Evolutionary conservation across 192 early-diverging fungal species (phyloP).

Genomic region (Backusella circina): DNA sequence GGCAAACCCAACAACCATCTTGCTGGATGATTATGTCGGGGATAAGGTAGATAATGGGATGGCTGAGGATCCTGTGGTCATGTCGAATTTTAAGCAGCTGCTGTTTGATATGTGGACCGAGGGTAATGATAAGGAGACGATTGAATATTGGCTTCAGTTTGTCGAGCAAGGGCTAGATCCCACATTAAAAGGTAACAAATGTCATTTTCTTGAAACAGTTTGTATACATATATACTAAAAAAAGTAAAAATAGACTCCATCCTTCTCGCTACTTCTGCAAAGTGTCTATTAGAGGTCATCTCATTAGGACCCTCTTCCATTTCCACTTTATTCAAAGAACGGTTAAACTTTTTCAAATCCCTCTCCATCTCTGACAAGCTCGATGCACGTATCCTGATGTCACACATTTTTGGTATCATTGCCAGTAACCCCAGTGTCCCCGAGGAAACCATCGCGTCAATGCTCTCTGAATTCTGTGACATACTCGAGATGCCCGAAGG

Average conservation of each 20-base stretch:
- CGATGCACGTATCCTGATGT: conserved; percentile 64
- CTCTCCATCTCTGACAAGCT: conserved; percentile 53
- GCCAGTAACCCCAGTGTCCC: conserved; percentile 44
- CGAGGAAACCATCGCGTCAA: conserved; percentile 9
- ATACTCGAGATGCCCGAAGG: conserved; percentile 19
- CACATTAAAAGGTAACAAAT: conserved; percentile 38
- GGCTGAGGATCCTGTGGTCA: conserved; percentile 38
- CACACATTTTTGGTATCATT: conserved; percentile 72
- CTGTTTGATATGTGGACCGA: conserved; percentile 29
- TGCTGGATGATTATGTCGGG: conserved; percentile 47
- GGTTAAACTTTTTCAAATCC: conserved; percentile 36
- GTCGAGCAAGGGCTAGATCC: conserved; percentile 56
- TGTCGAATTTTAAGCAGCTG: conserved; percentile 28
- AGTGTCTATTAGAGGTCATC: conserved; percentile 67
- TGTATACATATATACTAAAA: not conserved
- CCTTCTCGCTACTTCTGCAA: conserved; percentile 59
- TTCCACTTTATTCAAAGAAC: conserved; percentile 26
- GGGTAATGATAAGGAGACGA: conserved; percentile 29
- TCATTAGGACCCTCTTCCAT: conserved; percentile 61
- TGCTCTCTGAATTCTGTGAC: conserved; percentile 14
- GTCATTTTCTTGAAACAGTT: too few relatives aligned
- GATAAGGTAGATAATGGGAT: conserved; percentile 41
- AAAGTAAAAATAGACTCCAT: conserved; percentile 41
- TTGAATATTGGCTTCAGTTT: conserved; percentile 52
- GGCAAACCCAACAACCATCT: conserved; percentile 43